These are phyloP conservation scores for Coemansia sp. DNA, from an alignment of 192 early-diverging fungal species.

Conservation along the genomic window DNA sequence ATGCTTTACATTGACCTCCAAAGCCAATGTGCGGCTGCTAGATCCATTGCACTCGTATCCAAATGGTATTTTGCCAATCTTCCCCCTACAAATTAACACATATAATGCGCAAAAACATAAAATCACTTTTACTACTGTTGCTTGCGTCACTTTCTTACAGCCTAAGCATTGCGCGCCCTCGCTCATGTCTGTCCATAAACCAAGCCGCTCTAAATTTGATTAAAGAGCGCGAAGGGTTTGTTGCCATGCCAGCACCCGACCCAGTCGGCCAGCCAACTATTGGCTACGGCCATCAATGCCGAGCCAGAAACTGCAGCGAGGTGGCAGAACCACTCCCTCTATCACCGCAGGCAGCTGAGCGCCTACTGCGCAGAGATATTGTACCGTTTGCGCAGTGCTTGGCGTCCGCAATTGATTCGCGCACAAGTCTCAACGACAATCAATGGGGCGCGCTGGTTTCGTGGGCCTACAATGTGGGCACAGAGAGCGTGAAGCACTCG, in stretches of 20 bases:
- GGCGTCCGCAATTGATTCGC: neutral
- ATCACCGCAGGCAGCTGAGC: conserved; percentile 5
- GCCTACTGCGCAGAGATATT: conserved; percentile 30
- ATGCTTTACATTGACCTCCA: too few relatives aligned
- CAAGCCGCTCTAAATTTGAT: conserved; percentile 17
- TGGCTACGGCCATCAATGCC: conserved; percentile 48
- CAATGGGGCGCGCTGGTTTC: conserved; percentile 38
- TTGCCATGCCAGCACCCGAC: conserved; percentile 21
- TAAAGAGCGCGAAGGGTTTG: conserved; percentile 39
- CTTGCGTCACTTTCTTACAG: neutral
- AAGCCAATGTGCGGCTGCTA: too few relatives aligned
- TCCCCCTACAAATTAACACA: too few relatives aligned
- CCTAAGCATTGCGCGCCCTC: neutral
- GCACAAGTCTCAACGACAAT: conserved; percentile 13
- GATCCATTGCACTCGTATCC: too few relatives aligned
- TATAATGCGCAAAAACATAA: neutral
- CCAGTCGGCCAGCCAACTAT: conserved; percentile 38
- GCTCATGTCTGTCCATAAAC: conserved; percentile 1
- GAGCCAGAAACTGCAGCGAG: conserved; percentile 9
- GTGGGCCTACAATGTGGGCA: conserved; percentile 33
- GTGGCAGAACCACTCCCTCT: conserved; percentile 11
- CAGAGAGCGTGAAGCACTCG: conserved; percentile 6
- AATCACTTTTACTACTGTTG: neutral
- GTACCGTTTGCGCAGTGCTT: conserved; percentile 7
- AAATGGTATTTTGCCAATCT: neutral